These are phyloP conservation scores for Pestalotiopsis sp. DNA, from an alignment of 2,329 filamentous ascomycete species.

Conservation along the genomic window DNA sequence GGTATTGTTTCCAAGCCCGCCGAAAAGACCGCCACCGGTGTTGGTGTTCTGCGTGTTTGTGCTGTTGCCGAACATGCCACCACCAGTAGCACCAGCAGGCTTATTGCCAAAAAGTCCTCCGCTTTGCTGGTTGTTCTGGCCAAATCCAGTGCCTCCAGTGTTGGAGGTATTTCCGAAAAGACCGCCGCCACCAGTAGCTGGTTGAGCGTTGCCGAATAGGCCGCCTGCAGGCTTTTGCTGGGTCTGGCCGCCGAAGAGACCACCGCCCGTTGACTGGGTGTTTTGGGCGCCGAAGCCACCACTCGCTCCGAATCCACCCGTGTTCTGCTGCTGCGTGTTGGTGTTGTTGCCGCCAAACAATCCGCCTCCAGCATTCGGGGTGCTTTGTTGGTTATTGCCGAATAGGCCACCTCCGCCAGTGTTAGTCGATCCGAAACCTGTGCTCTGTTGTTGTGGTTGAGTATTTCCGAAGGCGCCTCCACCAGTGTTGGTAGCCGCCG, in stretches of 20 bases:
- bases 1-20: constrained; percentile 39
- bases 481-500: constrained; percentile 23
- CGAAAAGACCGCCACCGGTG: constrained; percentile 55
- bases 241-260: constrained; percentile 37
- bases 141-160: constrained; percentile 32
- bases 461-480: constrained; percentile 30
- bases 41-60: constrained; percentile 37
- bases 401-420: constrained; percentile 38
- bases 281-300: constrained; percentile 41
- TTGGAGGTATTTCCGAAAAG: constrained; percentile 45
- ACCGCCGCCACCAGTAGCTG: constrained; percentile 34
- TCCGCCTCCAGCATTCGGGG: constrained; percentile 35
- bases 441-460: constrained; percentile 21
- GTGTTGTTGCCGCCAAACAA: constrained; percentile 36
- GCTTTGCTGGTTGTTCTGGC: constrained; percentile 31
- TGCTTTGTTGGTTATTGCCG: constrained; percentile 34
- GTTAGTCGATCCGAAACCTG: constrained; percentile 19
- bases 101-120: constrained; percentile 49
- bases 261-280: constrained; percentile 35
- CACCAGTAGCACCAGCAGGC: constrained; percentile 30
- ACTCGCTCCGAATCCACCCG: constrained; percentile 33
- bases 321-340: constrained; percentile 29
- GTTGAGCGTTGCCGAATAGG: constrained; percentile 38
- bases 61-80: constrained; percentile 46
- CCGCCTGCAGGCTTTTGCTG: constrained; percentile 38